A percentile compares a stretch with the other conserved stretches of the same genome.
Conservation (phyloP, 257 asterid species). For the Nicotiana paniculata region DNA sequence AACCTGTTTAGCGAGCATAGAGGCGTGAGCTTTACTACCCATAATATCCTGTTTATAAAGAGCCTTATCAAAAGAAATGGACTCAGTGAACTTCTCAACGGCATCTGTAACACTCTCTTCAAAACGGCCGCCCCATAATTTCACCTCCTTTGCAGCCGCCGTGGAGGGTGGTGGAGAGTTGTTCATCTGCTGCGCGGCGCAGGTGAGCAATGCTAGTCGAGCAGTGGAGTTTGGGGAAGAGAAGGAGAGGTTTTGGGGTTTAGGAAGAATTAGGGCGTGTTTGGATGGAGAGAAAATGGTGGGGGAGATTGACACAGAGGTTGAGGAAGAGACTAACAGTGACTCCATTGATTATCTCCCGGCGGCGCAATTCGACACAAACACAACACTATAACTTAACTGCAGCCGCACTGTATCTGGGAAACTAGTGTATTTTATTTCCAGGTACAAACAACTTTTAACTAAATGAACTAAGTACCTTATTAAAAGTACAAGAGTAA, state of each 20-base stretch:
- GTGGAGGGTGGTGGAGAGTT: conserved; percentile 6
- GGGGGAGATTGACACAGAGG: conserved; percentile 5
- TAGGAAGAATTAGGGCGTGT: conserved; percentile 3
- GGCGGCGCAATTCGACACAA: too few species aligned
- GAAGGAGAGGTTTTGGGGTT: neutral
- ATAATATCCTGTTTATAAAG: conserved; percentile 89
- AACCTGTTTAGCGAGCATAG: conserved; percentile 91
- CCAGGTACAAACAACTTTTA: too few species aligned
- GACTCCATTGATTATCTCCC: conserved; percentile 15
- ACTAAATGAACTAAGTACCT: too few species aligned
- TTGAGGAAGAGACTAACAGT: conserved; percentile 7
- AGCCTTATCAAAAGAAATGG: conserved; percentile 79
- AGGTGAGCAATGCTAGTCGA: neutral
- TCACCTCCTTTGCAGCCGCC: conserved; percentile 46
- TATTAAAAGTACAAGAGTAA: too few species aligned
- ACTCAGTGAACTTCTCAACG: conserved; percentile 91
- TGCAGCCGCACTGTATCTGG: too few species aligned
- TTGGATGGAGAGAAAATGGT: conserved; percentile 10
- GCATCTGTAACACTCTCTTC: conserved; percentile 86
- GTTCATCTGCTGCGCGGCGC: conserved; percentile 19
- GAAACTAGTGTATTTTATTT: too few species aligned
- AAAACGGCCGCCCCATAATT: conserved; percentile 97
- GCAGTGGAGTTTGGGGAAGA: neutral
- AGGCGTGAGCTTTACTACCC: conserved; percentile 96
- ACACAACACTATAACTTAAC: too few species aligned